Evolutionary conservation across 2,329 filamentous ascomycete species (phyloP), one percentile per base, ranked within the genome.

Genomic region (Penicillium nordicum): DNA sequence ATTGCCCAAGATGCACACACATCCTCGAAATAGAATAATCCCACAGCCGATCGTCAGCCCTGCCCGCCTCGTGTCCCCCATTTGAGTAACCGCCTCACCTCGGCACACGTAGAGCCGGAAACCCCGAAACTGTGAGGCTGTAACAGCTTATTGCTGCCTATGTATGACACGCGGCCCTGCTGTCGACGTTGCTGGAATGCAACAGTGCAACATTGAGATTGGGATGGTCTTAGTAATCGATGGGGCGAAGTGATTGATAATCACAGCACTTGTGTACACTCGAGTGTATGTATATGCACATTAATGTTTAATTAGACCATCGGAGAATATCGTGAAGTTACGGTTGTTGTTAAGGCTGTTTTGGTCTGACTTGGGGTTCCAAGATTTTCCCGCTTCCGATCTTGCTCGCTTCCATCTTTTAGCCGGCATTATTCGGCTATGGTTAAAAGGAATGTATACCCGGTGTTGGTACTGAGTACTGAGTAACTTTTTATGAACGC

Each of bases 31-130:
- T 49, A 55, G 57, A 54, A 50, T 43, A 36, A 40, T 10, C 32
- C 38, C 25, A 55, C 45, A 32, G 36, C 30, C 36, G 53, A 36
- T 43, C 45, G 34, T 57, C 55, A 61, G 48, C 58, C 53, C 32
- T 53, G 50, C 27, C 36, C 37, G 52, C 55, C 55, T 61, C 58
- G 56, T 57, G 53, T 47, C 34, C 29, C 51, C 43, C 51, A 21
- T 30, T 23, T 47, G 42, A 37, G 50, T 52, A 52, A 46, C 45
- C 25, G 8, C 21, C 27, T 32, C 37, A 32, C 29, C 29, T 40
- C 8, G 16, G 37, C n/a, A 21, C 14, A 14, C 10, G 2, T 6
- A 21, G 29, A 47, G 18, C 14, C 34, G 21, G 40, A 6, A 42
- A 16, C 37, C 45, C 38, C 12, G 38, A 46, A 37, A 16, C 11